A percentile compares a stretch with the other conserved stretches of the same genome.
Evolutionary conservation across 768 basidiomycete genomes (phyloP).

Genomic region (Trametes villosa): DNA sequence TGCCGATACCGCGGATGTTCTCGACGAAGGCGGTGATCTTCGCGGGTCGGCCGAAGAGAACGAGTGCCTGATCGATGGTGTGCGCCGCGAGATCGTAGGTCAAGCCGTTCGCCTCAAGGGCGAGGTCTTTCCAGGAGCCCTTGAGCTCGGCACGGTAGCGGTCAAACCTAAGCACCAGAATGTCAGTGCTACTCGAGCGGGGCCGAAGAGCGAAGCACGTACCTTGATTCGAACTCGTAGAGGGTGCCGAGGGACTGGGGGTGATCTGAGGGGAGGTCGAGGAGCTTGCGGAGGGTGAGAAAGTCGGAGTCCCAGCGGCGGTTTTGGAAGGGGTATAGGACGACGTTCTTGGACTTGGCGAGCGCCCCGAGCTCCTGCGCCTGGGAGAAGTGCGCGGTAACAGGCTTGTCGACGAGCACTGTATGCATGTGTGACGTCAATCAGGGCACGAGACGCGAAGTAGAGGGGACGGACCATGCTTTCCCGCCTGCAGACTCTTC

Average conservation of each 20-base stretch:
- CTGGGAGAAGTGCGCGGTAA: conserved; percentile 62
- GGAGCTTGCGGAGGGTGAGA: conserved; percentile 62
- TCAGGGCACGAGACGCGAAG: no score
- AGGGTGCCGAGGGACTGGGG: conserved; percentile 62
- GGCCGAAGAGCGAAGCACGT: conserved; percentile 27
- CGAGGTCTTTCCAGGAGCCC: conserved; percentile 80
- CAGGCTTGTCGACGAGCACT: conserved; percentile 85
- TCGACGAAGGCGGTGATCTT: conserved; percentile 70
- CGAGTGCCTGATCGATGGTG: conserved; percentile 76
- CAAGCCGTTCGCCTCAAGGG: conserved; percentile 62
- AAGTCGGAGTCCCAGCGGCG: conserved; percentile 83
- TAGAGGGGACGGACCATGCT: conserved; percentile 56
- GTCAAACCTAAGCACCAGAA: conserved; percentile 58
- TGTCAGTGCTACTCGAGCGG: not conserved
- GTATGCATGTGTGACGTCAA: not conserved
- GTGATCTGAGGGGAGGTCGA: conserved; percentile 55
- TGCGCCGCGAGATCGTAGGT: conserved; percentile 83
- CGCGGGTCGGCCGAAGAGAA: conserved; percentile 75
- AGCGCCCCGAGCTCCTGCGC: conserved; percentile 63
- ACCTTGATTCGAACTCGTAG: conserved; percentile 79
- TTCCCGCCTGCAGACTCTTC: conserved; percentile 66
- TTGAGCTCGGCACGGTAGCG: conserved; percentile 69
- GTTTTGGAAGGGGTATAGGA: conserved; percentile 76
- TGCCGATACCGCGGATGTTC: conserved; percentile 70
- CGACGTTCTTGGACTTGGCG: conserved; percentile 60